Base-by-base conservation (phyloP, 139 green algal genomes). In the Chlamydomonas urium region DNA sequence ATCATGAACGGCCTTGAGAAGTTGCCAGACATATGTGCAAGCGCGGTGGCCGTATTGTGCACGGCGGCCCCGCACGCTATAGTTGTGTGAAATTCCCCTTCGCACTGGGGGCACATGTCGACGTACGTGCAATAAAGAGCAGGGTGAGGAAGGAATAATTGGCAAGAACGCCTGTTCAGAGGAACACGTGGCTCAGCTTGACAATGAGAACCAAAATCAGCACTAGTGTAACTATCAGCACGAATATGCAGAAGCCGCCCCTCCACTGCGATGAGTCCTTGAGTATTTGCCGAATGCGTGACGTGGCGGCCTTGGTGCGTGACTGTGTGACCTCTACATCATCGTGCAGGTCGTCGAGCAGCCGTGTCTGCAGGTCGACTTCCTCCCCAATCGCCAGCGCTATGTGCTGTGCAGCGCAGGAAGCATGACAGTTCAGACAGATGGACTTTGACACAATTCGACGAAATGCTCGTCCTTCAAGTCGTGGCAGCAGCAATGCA, bases 351-450 rank as follows among this genome's bases (percentile, higher is more conserved):
- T 94, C 88, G 29, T 93, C 89, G 53, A 97, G 83, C 77, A 97
- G 79, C 26, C 83, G 75, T 8, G 88, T 90, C 71, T 97, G 92
- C 63, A 97, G 80, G 50, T 89, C 79, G 2, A 93, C 75, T 82
- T 97, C 92, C 74, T 97, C 91, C 31, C 92, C 90, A 48, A 97
- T 95, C 3, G 92, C 87, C n/a, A 91, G 65, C 3, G 88, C 90
- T 4, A 97, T 86, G 80, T 97, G 90, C 87, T 91, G 87, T 72
- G 72, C 2, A 58, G 23, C 34, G 48, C 32, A 76, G 32, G 6
- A 28, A 60, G 29, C 53, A 59, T 42, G 47, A 76, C 0, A n/a
- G 19, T n/a, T 21, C 66, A 47, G 65, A 53, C 45, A 53, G 45
- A 53, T 17, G 45, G 45, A 53, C 45, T n/a, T 17, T 53, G 14